Evolutionary conservation across 352 stramenopile species (phyloP), one percentile per base, ranked within the genome.

Genomic region (Peronospora belbahrii): DNA sequence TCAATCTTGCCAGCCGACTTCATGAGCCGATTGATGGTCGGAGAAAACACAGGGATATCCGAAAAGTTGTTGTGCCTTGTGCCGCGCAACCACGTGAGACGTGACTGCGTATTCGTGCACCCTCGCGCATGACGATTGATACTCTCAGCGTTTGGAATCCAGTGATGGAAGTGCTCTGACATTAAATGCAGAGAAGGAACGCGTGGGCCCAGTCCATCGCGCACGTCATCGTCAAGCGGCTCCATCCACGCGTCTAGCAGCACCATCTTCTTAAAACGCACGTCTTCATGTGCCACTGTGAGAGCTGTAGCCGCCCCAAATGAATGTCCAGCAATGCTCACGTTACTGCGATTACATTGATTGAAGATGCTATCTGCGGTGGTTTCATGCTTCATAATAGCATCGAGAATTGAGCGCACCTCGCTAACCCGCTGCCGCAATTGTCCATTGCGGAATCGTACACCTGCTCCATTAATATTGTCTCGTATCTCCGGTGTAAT

Each of bases 61-160:
- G 67, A 83, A 24, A 88, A 88, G 47, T 88, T 83, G 62, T 83
- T 85, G 73, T 88, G 75, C 7, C 65, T 55, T 11, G 68, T 62
- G 31, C 55, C 61, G 0, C 55, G 55, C 41, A 85, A 41, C 28
- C 68, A 69, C 20, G 65, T 67, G 23, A 83, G 54, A 23, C 50
- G 53, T 8, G 65, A 67, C 2, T 65, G 14, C 1, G 28, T 35
- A 27, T 85, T 62, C 9, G 59, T 69, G 41, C 56, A 74, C 17
- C 66, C 68, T 18, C 42, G 30, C 1, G 45, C 54, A 38, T 82
- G 67, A 27, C 54, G 49, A 41, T 72, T 52, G n/a, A 67, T 64
- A 36, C 59, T 64, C 31, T 72, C 43, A 9, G 74, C 48, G 50
- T 87, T 82, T n/a, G 48, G 34, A 14, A 62, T 54, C 75, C 75